A percentile compares a stretch with the other conserved stretches of the same genome.
phyloP scores from a whole-genome alignment of 257 asterid genomes.

The Capsicum baccatum region DNA sequence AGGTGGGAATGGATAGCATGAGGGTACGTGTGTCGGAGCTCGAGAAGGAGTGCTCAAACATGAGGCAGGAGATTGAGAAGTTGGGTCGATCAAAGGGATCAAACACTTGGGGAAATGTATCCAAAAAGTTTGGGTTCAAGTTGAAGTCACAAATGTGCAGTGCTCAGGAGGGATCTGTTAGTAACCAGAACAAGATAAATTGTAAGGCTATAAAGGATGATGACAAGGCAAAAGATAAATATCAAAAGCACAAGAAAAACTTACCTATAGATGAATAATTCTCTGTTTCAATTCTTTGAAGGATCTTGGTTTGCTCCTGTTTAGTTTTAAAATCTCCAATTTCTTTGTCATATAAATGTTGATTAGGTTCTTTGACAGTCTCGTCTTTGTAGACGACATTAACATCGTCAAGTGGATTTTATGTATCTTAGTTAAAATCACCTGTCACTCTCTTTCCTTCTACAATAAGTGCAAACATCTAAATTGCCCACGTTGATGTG shows the following conservation, averaged over 20 bases:
- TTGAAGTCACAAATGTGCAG: slow-evolving; percentile 96
- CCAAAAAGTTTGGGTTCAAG: slow-evolving; percentile 80
- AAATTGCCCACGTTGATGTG: neutral
- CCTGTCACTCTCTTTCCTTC: slow-evolving; percentile 12
- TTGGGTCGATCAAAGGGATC: slow-evolving; percentile 70
- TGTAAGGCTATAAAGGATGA: slow-evolving; percentile 48
- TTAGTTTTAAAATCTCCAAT: slow-evolving; percentile 12
- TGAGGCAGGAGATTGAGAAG: slow-evolving; percentile 88
- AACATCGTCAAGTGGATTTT: slow-evolving; percentile 25
- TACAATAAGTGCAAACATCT: slow-evolving; percentile 2
- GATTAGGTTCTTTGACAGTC: slow-evolving; percentile 16
- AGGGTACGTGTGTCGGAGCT: slow-evolving; percentile 87
- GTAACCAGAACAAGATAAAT: slow-evolving; percentile 58
- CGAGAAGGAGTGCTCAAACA: slow-evolving; percentile 86
- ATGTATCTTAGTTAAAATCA: neutral
- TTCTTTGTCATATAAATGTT: slow-evolving; percentile 19
- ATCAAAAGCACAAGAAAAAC: slow-evolving; percentile 62
- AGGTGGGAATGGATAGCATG: slow-evolving; percentile 98
- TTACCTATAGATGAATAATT: slow-evolving; percentile 45
- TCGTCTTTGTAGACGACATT: slow-evolving; percentile 13
- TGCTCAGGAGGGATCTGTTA: slow-evolving; percentile 93
- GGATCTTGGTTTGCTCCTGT: slow-evolving; percentile 14
- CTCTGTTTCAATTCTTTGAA: slow-evolving; percentile 26
- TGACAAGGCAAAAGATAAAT: slow-evolving; percentile 60
- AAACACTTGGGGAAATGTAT: slow-evolving; percentile 70